phyloP scores from a whole-genome alignment of 768 basidiomycete species.

The Gautieria morchelliformis region DNA sequence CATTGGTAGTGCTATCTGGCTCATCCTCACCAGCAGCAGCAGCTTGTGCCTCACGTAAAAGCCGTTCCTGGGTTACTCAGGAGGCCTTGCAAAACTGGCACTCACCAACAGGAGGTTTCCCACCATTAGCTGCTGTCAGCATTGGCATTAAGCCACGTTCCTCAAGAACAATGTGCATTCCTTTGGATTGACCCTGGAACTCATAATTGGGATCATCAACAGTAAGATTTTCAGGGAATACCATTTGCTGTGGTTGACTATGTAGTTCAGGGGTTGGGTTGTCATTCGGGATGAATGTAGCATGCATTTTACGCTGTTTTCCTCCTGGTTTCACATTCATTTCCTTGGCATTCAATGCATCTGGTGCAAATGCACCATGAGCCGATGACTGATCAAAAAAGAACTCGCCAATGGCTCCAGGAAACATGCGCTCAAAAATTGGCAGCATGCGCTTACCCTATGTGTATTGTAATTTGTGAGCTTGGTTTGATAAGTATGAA shows the following conservation, averaged over 20 bases:
- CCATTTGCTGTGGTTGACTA: constrained; percentile 30
- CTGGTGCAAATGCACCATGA: constrained; percentile 20
- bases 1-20: background rate
- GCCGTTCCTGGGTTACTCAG: constrained; percentile 12
- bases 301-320: constrained; percentile 24
- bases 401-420: background rate
- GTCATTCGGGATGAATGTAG: constrained; percentile 29
- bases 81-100: constrained; percentile 15
- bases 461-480: background rate
- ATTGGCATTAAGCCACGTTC: constrained; percentile 11
- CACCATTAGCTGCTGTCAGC: constrained; percentile 5
- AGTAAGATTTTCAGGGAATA: constrained; percentile 17
- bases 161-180: constrained; percentile 14
- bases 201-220: constrained; percentile 21
- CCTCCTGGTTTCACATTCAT: constrained; percentile 35
- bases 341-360: constrained; percentile 32
- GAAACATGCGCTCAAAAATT: background rate
- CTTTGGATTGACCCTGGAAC: constrained; percentile 15
- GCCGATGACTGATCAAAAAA: background rate
- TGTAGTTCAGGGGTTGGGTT: constrained; percentile 21
- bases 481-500: background rate
- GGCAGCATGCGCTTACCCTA: background rate
- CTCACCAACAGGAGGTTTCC: constrained; percentile 9
- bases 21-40: constrained; percentile 10
- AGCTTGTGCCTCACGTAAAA: constrained; percentile 5